These are phyloP conservation scores for barley (Hordeum vulgare) DNA, from an alignment of 176 grass and related monocot species.

Conservation along the genomic window MorexV3_pseudomolecules_assembly NC_058522.1:572401881-572402380, in stretches of 20 bases:
- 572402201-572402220: slow-evolving; percentile 89
- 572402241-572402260: slow-evolving; percentile 63
- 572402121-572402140: slow-evolving; percentile 66
- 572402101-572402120: slow-evolving; percentile 49
- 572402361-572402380: slow-evolving; percentile 53
- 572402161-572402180: slow-evolving; percentile 55
- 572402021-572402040: slow-evolving; percentile 47
- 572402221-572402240: slow-evolving; percentile 54
- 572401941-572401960: slow-evolving; percentile 36
- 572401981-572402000: slow-evolving; percentile 89
- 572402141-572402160: slow-evolving; percentile 72
- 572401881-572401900: slow-evolving; percentile 40
- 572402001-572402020: slow-evolving; percentile 67
- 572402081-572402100: slow-evolving; percentile 58
- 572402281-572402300: slow-evolving; percentile 83
- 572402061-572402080: slow-evolving; percentile 87
- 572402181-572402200: slow-evolving; percentile 79
- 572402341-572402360: slow-evolving; percentile 81
- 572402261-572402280: slow-evolving; percentile 78
- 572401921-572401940: slow-evolving; percentile 53
- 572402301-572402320: slow-evolving; percentile 61
- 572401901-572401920: slow-evolving; percentile 57
- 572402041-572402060: slow-evolving; percentile 52
- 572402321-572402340: slow-evolving; percentile 61
- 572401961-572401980: slow-evolving; percentile 40